Base-by-base conservation (phyloP, 2,329 filamentous ascomycete species). In the Venturia oleaginea region DNA sequence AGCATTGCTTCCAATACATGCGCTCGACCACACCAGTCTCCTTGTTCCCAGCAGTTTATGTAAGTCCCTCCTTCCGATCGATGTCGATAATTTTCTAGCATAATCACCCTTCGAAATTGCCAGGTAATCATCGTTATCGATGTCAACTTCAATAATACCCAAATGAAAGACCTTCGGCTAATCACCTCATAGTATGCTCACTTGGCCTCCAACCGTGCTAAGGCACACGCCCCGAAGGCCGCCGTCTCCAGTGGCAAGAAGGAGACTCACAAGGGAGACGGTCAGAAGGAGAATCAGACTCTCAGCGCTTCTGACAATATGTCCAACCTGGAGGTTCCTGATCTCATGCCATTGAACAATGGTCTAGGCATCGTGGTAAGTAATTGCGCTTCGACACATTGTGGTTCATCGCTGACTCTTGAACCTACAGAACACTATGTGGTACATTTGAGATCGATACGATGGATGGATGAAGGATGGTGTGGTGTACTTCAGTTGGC, bases 171-270 rank as follows among this genome's bases (percentile, higher is more conserved):
- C n/a, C n/a, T n/a, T n/a, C n/a, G n/a, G n/a, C n/a, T n/a, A n/a
- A n/a, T n/a, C n/a, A n/a, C n/a, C n/a, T n/a, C n/a, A n/a, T 99
- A 99, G 81, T 99, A 99, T 70, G 92, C 95, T 0, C 94, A 99
- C 76, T 77, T 99, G 67, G 92, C 92, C 40, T 88, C 91, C 10
- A 85, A 86, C 65, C 90, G 94, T 61, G 91, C 90, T 24, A 86
- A 86, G 63, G 80, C 86, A 3, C 94, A 99, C 68, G 87, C 93
- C 70, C 79, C 82, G 67, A 73, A 74, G 34, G 69, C 67, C 64
- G 70, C 71, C 6, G 13, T 38, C 27, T 59, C 48, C 34, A 30
- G 54, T 46, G 34, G 43, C 32, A 66, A 67, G 62, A 68, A 69
- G 67, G 64, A 67, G 51, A 54, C 65, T 6, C 13, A 40, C 34